Base-by-base conservation (phyloP, 306 rosid genomes). In the Pyrus betulifolia region DNA sequence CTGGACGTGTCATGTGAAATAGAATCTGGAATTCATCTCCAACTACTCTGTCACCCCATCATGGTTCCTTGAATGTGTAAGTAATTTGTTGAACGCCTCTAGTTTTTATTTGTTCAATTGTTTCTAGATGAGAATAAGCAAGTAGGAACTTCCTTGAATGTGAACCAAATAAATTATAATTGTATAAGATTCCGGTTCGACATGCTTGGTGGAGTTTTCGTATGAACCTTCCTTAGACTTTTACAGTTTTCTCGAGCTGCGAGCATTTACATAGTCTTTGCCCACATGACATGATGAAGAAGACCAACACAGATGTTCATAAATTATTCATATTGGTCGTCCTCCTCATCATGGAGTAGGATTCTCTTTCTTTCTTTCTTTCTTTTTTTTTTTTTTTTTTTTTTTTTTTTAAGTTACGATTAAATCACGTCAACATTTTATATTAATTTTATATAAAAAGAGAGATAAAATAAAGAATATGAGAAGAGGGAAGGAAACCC, bases 331-430 rank as follows among this genome's bases (percentile, higher is more conserved):
- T 30, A 61, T 61, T 61, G 35, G 62, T 57, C 28, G 11, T 19
- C 23, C 23, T 38, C 40, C 40, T 35, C 9, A 2, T 6, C 9
- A 35, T 35, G 2, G 8, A 35, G 9, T 38, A 0, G 2, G 42
- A 38, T 38, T 38, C 10, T 38, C 10, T 38, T 0, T 38, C 42
- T 1, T n/a, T n/a, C n/a, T n/a, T n/a, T 38, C 1, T 38, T 38
- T 38, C 7, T 7, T 38, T 0, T 6, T 0, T 9, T 35, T 2
- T 35, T 2, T 0, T 35, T 35, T 0, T 0, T 0, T 35, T 0
- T 0, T 0, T 1, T 6, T 0, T 0, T 38, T 38, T 38, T 7
- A 9, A 38, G 2, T 38, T 38, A 38, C 7, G 2, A 0, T 7
- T 38, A 38, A 38, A 1, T 2, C 7, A 38, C 0, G 9, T 38